Evolutionary conservation across 148 eudicot genomes (phyloP), one percentile per base, ranked within the genome.

Genomic region (Linanthus parryae): DNA sequence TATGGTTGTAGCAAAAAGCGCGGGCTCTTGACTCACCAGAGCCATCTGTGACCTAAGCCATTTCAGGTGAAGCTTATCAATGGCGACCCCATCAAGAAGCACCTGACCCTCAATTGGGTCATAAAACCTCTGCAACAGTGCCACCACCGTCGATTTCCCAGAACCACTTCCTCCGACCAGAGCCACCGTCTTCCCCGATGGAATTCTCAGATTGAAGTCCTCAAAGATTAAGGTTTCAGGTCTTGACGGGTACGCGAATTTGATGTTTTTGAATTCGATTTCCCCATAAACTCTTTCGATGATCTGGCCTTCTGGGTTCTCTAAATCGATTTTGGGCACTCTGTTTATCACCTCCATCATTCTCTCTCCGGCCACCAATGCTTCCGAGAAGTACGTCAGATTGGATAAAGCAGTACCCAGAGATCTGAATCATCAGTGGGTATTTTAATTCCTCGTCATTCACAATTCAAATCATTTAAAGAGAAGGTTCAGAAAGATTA

Each of bases 311-410:
- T 53, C 19, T 31, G 5, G 28, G 47, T 30, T 44, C 2, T 69
- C 47, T 12, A 59, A 58, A 15, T 66, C 71, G 33, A 66, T 66
- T 52, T 45, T 46, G 3, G 71, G 71, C 18, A 59, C 44, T 36
- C 71, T 59, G 13, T 52, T 20, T 18, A 66, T 59, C 26, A 66
- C 54, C 24, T 58, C 44, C 34, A 38, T 29, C 16, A 66, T 52
- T 14, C 64, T 61, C 26, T 66, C 59, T 20, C 48, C 48, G 16
- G 71, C 64, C 1, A 59, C 7, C 0, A 37, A 46, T 10, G 64
- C 71, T 38, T 66, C 71, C 3, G 71, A 43, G 36, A 66, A 58
- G 59, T 66, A 53, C 59, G 58, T 66, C 1, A 66, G 16, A 28
- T 66, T 44, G 19, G 71, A 43, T 21, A 66, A 5, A 4, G 44